Conservation (phyloP, 345 rosid genomes). For the Ailanthus altissimus region DNA sequence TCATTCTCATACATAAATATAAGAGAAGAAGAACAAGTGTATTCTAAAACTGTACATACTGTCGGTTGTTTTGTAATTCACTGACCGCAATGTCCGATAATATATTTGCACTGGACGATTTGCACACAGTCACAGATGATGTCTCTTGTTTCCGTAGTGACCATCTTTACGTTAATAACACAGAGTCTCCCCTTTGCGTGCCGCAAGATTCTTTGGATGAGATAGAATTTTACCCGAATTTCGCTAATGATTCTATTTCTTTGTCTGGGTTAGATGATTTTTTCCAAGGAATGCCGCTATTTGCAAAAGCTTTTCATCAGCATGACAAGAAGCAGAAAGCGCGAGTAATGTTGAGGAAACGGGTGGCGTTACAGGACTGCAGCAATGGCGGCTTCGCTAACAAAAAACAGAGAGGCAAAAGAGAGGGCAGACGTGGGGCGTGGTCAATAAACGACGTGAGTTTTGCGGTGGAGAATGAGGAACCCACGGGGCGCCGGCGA, state of each 20-base stretch:
- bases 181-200: neutral
- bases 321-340: neutral
- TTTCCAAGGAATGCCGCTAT: neutral
- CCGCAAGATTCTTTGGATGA: neutral
- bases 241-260: neutral
- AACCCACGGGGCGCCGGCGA: neutral
- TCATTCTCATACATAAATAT: neutral
- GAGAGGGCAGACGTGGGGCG: neutral
- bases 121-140: too few species aligned
- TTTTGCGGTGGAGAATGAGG: neutral
- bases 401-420: neutral
- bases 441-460: neutral
- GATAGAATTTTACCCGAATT: neutral
- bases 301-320: neutral
- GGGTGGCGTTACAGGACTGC: neutral
- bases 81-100: neutral
- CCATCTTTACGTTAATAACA: too few species aligned
- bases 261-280: neutral
- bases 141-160: neutral
- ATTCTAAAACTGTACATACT: too few species aligned
- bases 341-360: neutral
- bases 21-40: neutral
- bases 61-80: too few species aligned
- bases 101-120: neutral
- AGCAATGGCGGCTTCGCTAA: neutral